Evolutionary conservation across 805 yeast genomes (phyloP).

Genomic region (Kluyveromyces starmeri): DNA sequence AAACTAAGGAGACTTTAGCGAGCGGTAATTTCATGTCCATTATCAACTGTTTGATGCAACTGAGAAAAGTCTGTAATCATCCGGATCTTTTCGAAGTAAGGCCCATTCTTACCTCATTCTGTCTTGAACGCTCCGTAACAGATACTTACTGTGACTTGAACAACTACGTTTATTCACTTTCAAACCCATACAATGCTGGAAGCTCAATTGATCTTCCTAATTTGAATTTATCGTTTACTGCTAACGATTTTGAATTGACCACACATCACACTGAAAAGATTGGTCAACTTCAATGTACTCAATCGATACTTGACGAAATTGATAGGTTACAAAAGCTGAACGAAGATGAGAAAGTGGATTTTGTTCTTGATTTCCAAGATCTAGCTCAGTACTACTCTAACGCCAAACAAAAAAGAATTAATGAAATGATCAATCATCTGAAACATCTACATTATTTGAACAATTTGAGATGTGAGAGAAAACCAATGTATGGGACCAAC

Average conservation of each 20-base stretch:
- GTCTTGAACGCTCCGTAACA: constrained; percentile 57
- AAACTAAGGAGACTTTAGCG: constrained; percentile 85
- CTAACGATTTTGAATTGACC: constrained; percentile 34
- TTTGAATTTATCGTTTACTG: constrained; percentile 51
- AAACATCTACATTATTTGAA: constrained; percentile 57
- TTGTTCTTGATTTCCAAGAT: constrained; percentile 26
- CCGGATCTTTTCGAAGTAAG: constrained; percentile 94
- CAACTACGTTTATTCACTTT: constrained; percentile 23
- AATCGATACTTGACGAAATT: constrained; percentile 37
- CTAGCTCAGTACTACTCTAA: constrained; percentile 53
- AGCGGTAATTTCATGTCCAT: constrained; percentile 93
- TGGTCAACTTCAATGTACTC: constrained; percentile 38
- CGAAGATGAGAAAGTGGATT: constrained; percentile 11
- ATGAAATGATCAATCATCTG: constrained; percentile 42
- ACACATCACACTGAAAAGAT: constrained; percentile 40
- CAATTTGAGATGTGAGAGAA: constrained; percentile 49
- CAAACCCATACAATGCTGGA: constrained; percentile 23
- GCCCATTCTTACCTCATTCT: constrained; percentile 86
- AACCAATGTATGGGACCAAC: constrained; percentile 63
- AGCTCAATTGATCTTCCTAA: constrained; percentile 40
- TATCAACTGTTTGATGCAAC: constrained; percentile 94
- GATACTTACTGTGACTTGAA: constrained; percentile 39
- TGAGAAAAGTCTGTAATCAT: constrained; percentile 93
- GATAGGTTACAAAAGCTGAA: constrained; percentile 30
- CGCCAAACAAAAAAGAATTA: constrained; percentile 43